A percentile compares a stretch with the other conserved stretches of the same genome.
phyloP scores from a whole-genome alignment of 106 monocot genomes.

The Acanthochlamys bracteata region DNA sequence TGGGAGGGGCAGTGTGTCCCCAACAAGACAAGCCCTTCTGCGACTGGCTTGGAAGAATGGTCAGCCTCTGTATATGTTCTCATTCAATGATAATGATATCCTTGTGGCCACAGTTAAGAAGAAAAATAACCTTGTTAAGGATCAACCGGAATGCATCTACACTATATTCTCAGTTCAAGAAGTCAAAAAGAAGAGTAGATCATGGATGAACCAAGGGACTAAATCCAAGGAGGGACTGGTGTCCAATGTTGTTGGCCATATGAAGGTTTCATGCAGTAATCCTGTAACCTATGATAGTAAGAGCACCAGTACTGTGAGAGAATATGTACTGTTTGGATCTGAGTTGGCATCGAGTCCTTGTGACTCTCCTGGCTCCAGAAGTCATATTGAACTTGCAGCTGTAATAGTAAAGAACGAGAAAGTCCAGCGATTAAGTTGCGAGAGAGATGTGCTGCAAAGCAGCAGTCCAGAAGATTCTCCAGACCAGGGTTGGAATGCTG shows the following conservation, averaged over 20 bases:
- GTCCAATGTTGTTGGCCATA: slow-evolving; percentile 53
- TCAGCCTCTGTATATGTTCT: slow-evolving; percentile 66
- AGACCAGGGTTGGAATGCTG: not conserved
- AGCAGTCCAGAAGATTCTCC: not conserved
- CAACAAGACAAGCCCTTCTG: slow-evolving; percentile 55
- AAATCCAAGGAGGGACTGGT: slow-evolving; percentile 47
- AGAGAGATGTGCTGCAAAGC: not conserved
- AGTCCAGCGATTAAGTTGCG: not conserved
- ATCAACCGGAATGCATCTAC: slow-evolving; percentile 39
- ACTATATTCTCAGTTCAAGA: slow-evolving; percentile 56
- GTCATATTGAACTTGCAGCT: slow-evolving; percentile 44
- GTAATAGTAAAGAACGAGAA: slow-evolving; percentile 28
- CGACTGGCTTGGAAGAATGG: slow-evolving; percentile 81
- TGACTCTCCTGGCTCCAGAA: slow-evolving; percentile 2
- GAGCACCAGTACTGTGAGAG: slow-evolving; percentile 18
- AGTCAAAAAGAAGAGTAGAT: slow-evolving; percentile 57
- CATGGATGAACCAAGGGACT: slow-evolving; percentile 51
- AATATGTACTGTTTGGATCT: slow-evolving; percentile 57
- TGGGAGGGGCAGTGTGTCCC: not conserved
- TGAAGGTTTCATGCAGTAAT: slow-evolving; percentile 42
- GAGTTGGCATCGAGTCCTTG: slow-evolving; percentile 20
- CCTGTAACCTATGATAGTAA: slow-evolving; percentile 5
- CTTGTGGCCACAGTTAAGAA: slow-evolving; percentile 63
- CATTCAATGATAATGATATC: slow-evolving; percentile 52
- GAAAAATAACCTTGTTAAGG: slow-evolving; percentile 13